Percentiles rank a stretch among this genome's conserved stretches.
phyloP scores from a whole-genome alignment of 805 yeast species.

The Gaillardinia entomophila region DNA sequence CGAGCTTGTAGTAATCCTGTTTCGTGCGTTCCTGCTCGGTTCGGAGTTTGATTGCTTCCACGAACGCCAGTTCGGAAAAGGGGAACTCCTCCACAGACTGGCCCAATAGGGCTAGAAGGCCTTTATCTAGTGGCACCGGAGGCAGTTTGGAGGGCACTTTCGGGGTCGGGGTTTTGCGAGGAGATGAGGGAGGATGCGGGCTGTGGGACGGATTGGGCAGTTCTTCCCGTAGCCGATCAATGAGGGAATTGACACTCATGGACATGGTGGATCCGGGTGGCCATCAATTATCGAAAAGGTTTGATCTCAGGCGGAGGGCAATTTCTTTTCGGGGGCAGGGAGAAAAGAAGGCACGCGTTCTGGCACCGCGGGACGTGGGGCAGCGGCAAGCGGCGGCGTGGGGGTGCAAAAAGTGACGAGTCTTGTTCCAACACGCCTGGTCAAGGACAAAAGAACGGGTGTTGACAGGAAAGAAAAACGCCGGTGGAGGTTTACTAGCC shows the following conservation, averaged over 20 bases:
- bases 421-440: no score
- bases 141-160: no score
- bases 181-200: slow-evolving; percentile 1
- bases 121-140: slow-evolving; percentile 5
- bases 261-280: slow-evolving; percentile 14
- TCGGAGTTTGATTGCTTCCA: slow-evolving; percentile 53
- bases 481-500: no score
- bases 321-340: no score
- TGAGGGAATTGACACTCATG: slow-evolving; percentile 38
- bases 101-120: slow-evolving; percentile 42
- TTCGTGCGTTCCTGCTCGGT: slow-evolving; percentile 76
- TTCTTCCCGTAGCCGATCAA: slow-evolving; percentile 20
- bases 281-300: no score
- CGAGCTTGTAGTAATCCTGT: slow-evolving; percentile 70
- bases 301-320: no score
- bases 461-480: no score
- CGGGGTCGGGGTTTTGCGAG: slow-evolving; percentile 3
- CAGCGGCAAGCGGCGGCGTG: background rate
- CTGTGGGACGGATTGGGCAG: slow-evolving; percentile 1
- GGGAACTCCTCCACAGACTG: slow-evolving; percentile 48
- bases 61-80: slow-evolving; percentile 50
- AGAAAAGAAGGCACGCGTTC: no score
- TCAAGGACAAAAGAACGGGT: no score
- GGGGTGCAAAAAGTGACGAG: background rate
- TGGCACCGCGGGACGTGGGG: no score